Evolutionary conservation across 2,329 filamentous ascomycete genomes (phyloP), one percentile per base, ranked within the genome.

Genomic region (Neonectria sp.): DNA sequence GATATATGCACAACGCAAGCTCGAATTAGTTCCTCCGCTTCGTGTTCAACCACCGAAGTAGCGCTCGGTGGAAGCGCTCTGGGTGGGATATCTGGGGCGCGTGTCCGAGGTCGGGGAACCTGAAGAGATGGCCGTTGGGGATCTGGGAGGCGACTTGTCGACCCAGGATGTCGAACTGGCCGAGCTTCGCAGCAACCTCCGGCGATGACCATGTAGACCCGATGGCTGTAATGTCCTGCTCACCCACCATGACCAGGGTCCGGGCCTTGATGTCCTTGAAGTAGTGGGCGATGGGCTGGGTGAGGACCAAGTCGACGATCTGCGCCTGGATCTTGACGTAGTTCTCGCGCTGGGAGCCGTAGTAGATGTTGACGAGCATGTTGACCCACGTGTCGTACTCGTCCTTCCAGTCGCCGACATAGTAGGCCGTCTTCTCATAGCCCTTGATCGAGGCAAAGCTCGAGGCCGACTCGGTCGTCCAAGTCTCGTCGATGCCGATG

Each of bases 221-320:
- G 55, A 89, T 86, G 17, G 86, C 87, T 3, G 87, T 89, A 43
- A 79, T 86, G 67, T 89, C 87, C 73, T 84, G 83, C 35, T 83
- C 82, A 1, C 86, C 86, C 55, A 88, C 80, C 56, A 89, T 74
- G 60, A 89, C 74, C 25, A 88, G 76, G 2, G 86, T 87, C 53
- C 79, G 80, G 12, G 82, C 76, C 70, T 81, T 81, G 13, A 89
- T 71, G 52, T 80, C 69, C n/a, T 76, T 76, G 52, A 88, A 85
- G 72, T 88, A 85, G 66, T 86, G 85, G 25, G 83, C 80, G 12
- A 88, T 79, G 2, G 86, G 86, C 65, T 86, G 83, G 24, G 84
- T 86, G 61, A 88, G 79, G n/a, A 89, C 83, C 79, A 87, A 83
- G 72, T 89, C 87, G n/a, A 86, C 85, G 17, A 84, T 81, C 49